These are phyloP conservation scores for Saccharomycopsis synnaedendra DNA, from an alignment of 805 yeast species.

Conservation along the genomic window DNA sequence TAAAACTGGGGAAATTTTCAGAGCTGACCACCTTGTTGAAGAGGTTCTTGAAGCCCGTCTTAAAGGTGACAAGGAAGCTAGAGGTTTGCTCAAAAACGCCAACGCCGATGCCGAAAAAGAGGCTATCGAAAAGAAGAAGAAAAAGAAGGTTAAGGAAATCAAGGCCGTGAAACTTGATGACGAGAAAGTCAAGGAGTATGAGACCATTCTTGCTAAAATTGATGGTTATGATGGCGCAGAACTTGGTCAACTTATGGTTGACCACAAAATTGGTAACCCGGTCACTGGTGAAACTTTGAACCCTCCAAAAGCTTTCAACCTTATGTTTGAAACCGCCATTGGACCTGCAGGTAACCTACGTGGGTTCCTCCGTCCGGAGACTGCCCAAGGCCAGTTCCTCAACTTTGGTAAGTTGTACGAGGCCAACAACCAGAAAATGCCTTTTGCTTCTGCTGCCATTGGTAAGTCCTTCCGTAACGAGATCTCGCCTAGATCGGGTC, in stretches of 20 bases:
- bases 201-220: slow-evolving; percentile 78
- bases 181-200: slow-evolving; percentile 66
- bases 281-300: slow-evolving; percentile 78
- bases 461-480: slow-evolving; percentile 99
- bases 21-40: slow-evolving; percentile 97
- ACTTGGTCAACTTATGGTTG: slow-evolving; percentile 77
- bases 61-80: slow-evolving; percentile 94
- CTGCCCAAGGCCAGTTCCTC: slow-evolving; percentile 98
- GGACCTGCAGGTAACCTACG: slow-evolving; percentile 96
- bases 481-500: slow-evolving; percentile 96
- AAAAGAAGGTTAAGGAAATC: slow-evolving; percentile 94
- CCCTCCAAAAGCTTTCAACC: slow-evolving; percentile 89
- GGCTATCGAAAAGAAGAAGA: slow-evolving; percentile 66
- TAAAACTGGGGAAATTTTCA: slow-evolving; percentile 92
- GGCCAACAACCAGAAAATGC: slow-evolving; percentile 92
- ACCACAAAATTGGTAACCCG: slow-evolving; percentile 83
- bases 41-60: slow-evolving; percentile 93
- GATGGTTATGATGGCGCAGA: slow-evolving; percentile 93
- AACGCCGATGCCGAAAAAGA: slow-evolving; percentile 52
- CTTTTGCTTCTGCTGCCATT: slow-evolving; percentile 98
- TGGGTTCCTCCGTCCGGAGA: slow-evolving; percentile 96
- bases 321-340: slow-evolving; percentile 98
- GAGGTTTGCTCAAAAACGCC: slow-evolving; percentile 56
- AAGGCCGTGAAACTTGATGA: slow-evolving; percentile 83
- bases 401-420: slow-evolving; percentile 91